Percentiles rank a stretch among this genome's conserved stretches.
Conservation (phyloP, 1,139 yeast species). For the Yamadazyma sp. region DNA sequence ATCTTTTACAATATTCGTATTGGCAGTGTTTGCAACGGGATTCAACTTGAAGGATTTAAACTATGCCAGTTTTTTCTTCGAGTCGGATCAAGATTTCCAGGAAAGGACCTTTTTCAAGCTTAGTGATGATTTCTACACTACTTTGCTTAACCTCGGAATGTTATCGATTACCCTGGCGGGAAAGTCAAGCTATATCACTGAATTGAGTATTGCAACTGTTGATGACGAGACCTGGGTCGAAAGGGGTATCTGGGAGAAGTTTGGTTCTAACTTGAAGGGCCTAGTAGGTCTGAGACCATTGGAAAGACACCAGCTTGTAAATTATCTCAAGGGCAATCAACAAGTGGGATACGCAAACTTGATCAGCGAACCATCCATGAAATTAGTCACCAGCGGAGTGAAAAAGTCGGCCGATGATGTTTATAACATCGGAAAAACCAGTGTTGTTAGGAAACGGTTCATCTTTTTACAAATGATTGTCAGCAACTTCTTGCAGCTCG, state of each 20-base stretch:
- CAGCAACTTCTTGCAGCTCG: constrained; percentile 23
- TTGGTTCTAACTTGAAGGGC: constrained; percentile 6
- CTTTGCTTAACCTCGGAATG: constrained; percentile 58
- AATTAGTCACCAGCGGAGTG: constrained; percentile 22
- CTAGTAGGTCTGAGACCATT: constrained; percentile 1
- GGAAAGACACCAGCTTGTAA: constrained; percentile 7
- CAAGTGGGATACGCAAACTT: constrained; percentile 35
- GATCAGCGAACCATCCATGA: constrained; percentile 28
- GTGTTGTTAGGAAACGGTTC: constrained; percentile 25
- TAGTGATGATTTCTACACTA: constrained; percentile 66
- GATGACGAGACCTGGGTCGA: constrained; percentile 65
- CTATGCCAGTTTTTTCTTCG: constrained; percentile 46
- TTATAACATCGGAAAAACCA: constrained; percentile 14
- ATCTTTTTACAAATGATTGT: constrained; percentile 20
- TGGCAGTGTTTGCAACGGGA: constrained; percentile 64
- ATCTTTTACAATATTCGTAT: constrained; percentile 50
- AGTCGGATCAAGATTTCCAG: constrained; percentile 23
- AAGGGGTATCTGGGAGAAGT: constrained; percentile 26
- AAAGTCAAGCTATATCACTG: constrained; percentile 62
- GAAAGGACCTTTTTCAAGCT: constrained; percentile 23
- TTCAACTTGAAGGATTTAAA: constrained; percentile 45
- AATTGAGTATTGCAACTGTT: constrained; percentile 48
- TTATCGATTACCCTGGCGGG: constrained; percentile 68
- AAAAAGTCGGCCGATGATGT: constrained; percentile 10
- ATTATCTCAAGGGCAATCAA: constrained; percentile 19